phyloP scores from a whole-genome alignment of 495 filamentous ascomycete species.

The Xanthoparmelia taractica region DNA sequence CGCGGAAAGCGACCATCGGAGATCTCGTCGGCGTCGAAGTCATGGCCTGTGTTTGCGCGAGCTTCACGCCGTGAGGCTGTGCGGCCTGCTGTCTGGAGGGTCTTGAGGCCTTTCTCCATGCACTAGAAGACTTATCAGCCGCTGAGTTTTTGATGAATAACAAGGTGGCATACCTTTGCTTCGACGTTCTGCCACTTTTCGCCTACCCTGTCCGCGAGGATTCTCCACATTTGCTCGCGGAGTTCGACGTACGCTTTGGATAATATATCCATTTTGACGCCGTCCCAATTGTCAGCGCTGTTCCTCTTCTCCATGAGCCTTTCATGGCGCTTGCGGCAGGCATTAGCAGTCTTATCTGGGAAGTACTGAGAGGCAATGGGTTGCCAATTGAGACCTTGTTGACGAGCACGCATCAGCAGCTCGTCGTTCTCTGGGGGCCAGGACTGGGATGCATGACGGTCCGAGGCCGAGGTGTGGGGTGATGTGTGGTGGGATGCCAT shows the following conservation, averaged over 20 bases:
- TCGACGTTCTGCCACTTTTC: constrained; percentile 67
- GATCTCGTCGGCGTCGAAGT: constrained; percentile 9
- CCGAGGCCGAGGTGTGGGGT: constrained; percentile 9
- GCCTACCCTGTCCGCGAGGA: constrained; percentile 52
- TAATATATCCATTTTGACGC: constrained; percentile 54
- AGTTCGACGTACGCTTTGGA: constrained; percentile 60
- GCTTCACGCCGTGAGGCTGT: constrained; percentile 21
- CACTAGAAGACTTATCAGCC: constrained; percentile 30
- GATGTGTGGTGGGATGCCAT: constrained; percentile 15
- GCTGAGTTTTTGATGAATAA: not conserved
- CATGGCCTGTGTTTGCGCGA: not conserved
- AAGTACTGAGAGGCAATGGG: constrained; percentile 63
- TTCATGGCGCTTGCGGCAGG: constrained; percentile 72
- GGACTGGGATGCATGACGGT: constrained; percentile 44
- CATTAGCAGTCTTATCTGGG: constrained; percentile 65
- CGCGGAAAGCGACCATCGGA: constrained; percentile 2
- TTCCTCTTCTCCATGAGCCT: constrained; percentile 60
- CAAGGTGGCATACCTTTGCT: constrained; percentile 47
- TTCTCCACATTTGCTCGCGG: constrained; percentile 64
- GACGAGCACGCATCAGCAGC: constrained; percentile 51
- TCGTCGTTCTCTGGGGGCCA: constrained; percentile 62
- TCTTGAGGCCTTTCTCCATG: constrained; percentile 48
- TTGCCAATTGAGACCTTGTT: constrained; percentile 61
- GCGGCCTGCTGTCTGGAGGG: constrained; percentile 36
- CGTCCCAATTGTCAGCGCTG: constrained; percentile 56